Evolutionary conservation across 2,329 filamentous ascomycete species (phyloP), one percentile per base, ranked within the genome.

Genomic region (Lachnellula occidentalis): DNA sequence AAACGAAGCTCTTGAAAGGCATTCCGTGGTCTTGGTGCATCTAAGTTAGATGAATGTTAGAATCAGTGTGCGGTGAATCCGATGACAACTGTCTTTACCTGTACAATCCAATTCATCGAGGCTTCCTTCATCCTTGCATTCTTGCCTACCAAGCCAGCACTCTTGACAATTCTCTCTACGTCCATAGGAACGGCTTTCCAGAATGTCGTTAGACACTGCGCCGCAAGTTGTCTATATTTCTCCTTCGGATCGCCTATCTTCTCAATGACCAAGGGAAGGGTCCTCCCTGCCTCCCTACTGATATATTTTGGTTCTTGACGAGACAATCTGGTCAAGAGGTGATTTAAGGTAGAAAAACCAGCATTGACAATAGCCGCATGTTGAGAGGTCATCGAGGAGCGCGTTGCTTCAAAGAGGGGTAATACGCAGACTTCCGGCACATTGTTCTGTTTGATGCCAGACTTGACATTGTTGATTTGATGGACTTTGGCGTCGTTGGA

Each of bases 171-270:
- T 57, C 85, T 80, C 75, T 96, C 92, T 41, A 92, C 87, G 56
- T 96, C 90, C 43, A 75, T 70, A 2, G 84, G 81, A 17, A 83
- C 81, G 51, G 85, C 81, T 12, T 77, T 78, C 74, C 88, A 94
- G 55, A 96, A 76, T 50, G 94, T 94, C 31, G 80, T 80, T 55
- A 96, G 81, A 17, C 88, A 83, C 68, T 90, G 87, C 45, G 83
- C 76, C 15, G 91, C 89, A 55, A 92, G 78, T 34, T 78, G 74
- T 65, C 92, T 84, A 63, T 91, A 83, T 70, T 91, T 92, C 68
- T 96, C 92, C 70, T 92, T 92, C 61, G 83, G 82, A 69, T 96
- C 92, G 56, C 90, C 91, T 56, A 97, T 80, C 70, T 90, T 88
- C 54, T 96, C 92, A 54, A 91, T 75, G 51, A 96, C 78, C 45